Conservation (phyloP, 1,284 basidiomycete genomes). For the Thelephora terrestris region DNA sequence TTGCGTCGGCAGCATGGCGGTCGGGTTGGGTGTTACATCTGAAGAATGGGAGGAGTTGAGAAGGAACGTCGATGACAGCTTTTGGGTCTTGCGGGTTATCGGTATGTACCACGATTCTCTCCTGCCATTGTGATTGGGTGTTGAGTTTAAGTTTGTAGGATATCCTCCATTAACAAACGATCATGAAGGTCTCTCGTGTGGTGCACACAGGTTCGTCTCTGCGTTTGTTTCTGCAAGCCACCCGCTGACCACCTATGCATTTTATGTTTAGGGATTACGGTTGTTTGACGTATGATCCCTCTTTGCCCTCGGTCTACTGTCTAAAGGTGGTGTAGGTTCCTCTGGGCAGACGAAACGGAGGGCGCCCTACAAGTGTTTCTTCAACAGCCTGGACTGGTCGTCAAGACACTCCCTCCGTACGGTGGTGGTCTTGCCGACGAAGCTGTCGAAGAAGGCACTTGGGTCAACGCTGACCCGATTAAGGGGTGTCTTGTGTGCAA, state of each 20-base stretch:
- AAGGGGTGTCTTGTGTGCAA: constrained; percentile 75
- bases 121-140: constrained; percentile 1
- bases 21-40: constrained; percentile 60
- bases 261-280: constrained; percentile 61
- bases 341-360: constrained; percentile 70
- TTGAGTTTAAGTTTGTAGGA: constrained; percentile 29
- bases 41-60: constrained; percentile 64
- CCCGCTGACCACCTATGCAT: constrained; percentile 5
- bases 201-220: constrained; percentile 61
- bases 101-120: constrained; percentile 31
- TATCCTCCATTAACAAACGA: constrained; percentile 76
- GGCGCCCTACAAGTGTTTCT: constrained; percentile 76
- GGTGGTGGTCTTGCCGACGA: constrained; percentile 25
- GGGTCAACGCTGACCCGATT: constrained; percentile 74
- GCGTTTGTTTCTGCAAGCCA: not conserved
- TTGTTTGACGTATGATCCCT: constrained; percentile 58
- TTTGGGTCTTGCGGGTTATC: constrained; percentile 81
- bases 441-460: constrained; percentile 47
- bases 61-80: constrained; percentile 64
- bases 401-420: constrained; percentile 20
- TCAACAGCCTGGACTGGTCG: constrained; percentile 28
- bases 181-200: constrained; percentile 74
- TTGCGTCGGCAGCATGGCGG: constrained; percentile 52
- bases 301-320: not conserved
- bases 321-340: constrained; percentile 38